phyloP scores from a whole-genome alignment of 441 rosid genomes.

The Manihot esculenta region DNA sequence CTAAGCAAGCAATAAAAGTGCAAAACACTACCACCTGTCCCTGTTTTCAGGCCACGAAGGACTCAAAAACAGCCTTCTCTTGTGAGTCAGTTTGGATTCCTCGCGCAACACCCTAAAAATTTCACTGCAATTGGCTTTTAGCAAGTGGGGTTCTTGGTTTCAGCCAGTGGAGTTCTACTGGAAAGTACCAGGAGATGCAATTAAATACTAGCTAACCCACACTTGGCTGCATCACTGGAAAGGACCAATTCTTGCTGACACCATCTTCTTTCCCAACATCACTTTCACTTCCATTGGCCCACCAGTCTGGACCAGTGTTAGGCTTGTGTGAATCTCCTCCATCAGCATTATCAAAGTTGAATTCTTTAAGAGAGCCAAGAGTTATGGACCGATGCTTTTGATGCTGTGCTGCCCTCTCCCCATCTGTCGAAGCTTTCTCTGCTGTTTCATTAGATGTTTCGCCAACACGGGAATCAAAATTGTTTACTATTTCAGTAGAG shows the following conservation, averaged over 20 bases:
- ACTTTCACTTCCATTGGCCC: constrained; percentile 49
- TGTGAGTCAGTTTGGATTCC: constrained; percentile 17
- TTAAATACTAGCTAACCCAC: constrained; percentile 32
- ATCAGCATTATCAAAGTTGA: constrained; percentile 53
- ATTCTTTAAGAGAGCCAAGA: constrained; percentile 64
- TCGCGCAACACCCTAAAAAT: constrained; percentile 11
- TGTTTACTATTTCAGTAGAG: constrained; percentile 19
- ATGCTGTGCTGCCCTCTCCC: constrained; percentile 30
- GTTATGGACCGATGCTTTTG: constrained; percentile 49
- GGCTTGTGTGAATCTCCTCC: constrained; percentile 47
- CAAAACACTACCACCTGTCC: constrained; percentile 18
- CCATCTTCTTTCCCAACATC: constrained; percentile 36
- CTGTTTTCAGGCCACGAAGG: constrained; percentile 38
- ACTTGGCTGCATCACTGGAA: constrained; percentile 72
- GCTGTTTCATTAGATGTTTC: constrained; percentile 36
- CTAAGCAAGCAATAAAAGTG: constrained; percentile 2
- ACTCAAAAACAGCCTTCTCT: constrained; percentile 43
- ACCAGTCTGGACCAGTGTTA: constrained; percentile 46
- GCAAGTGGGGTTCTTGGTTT: constrained; percentile 18
- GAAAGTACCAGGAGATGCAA: constrained; percentile 8
- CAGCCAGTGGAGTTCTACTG: constrained; percentile 19
- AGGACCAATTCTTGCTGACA: constrained; percentile 60
- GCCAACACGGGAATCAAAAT: constrained; percentile 18
- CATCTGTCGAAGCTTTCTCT: constrained; percentile 33
- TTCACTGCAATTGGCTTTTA: constrained; percentile 17